Evolutionary conservation across 768 basidiomycete genomes (phyloP).

Genomic region (Coprinopsis marcescibilis): DNA sequence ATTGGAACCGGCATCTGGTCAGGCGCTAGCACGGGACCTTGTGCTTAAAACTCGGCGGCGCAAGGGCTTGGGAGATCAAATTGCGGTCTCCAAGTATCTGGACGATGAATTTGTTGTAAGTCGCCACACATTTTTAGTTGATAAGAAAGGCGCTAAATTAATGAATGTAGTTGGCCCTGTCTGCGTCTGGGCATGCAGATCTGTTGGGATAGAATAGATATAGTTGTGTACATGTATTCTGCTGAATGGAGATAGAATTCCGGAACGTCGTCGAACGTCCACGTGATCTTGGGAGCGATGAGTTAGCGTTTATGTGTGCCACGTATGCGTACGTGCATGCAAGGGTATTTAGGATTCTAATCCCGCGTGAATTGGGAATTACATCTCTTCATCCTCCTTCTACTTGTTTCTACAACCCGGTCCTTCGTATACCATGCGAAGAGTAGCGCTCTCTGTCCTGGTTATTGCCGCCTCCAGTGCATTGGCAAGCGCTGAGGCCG

Average conservation of each 20-base stretch:
- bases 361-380: conserved; percentile 16
- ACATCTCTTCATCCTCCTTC: conserved; percentile 30
- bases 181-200: conserved; percentile 95
- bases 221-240: conserved; percentile 14
- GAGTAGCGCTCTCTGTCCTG: conserved; percentile 77
- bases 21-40: conserved; percentile 89
- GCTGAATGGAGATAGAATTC: conserved; percentile 12
- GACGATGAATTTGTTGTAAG: conserved; percentile 94
- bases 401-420: conserved; percentile 31
- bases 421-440: conserved; percentile 84
- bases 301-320: conserved; percentile 26
- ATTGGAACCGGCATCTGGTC: conserved; percentile 94
- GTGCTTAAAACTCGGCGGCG: conserved; percentile 94
- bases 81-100: conserved; percentile 94
- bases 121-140: conserved; percentile 14
- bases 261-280: conserved; percentile 2
- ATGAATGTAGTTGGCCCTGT: conserved; percentile 69
- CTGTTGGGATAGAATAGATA: conserved; percentile 50
- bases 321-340: conserved; percentile 27
- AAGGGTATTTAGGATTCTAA: conserved; percentile 32
- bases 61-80: conserved; percentile 95
- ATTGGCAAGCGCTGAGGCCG: conserved; percentile 49
- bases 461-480: conserved; percentile 62
- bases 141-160: background rate
- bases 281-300: conserved; percentile 16